phyloP scores from a whole-genome alignment of 345 rosid genomes.

The Sapria himalayana region DNA sequence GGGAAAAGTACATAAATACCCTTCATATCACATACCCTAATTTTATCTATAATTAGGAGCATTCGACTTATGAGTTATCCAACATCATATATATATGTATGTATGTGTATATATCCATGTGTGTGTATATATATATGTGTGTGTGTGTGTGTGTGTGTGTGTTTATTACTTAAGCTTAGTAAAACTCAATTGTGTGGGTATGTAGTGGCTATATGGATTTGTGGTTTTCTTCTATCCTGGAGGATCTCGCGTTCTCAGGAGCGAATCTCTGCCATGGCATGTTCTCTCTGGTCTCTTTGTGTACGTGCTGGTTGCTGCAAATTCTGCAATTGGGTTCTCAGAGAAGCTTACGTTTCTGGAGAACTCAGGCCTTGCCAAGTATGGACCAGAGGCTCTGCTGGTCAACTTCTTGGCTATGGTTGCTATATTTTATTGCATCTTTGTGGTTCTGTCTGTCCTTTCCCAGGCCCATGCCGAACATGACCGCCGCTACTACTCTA shows the following conservation, averaged over 20 bases:
- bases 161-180: too few species aligned
- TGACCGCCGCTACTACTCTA: constrained; percentile 26
- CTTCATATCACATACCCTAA: too few species aligned
- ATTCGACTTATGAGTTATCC: too few species aligned
- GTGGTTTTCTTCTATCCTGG: constrained; percentile 61
- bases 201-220: constrained; percentile 70
- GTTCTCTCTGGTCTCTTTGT: constrained; percentile 38
- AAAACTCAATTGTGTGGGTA: too few species aligned
- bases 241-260: constrained; percentile 25
- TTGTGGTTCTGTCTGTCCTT: constrained; percentile 35
- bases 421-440: constrained; percentile 45
- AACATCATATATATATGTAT: too few species aligned
- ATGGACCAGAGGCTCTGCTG: constrained; percentile 64
- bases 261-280: constrained; percentile 52
- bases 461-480: constrained; percentile 23
- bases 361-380: constrained; percentile 48
- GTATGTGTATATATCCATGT: too few species aligned
- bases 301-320: constrained; percentile 37
- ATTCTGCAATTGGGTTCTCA: constrained; percentile 47
- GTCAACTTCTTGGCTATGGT: constrained; percentile 71
- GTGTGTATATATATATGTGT: too few species aligned
- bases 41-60: too few species aligned
- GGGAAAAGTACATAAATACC: too few species aligned
- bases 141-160: too few species aligned
- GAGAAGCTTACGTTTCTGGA: constrained; percentile 90